phyloP scores from a whole-genome alignment of 2,329 filamentous ascomycete genomes.

The Grosmannia penicillata region DNA sequence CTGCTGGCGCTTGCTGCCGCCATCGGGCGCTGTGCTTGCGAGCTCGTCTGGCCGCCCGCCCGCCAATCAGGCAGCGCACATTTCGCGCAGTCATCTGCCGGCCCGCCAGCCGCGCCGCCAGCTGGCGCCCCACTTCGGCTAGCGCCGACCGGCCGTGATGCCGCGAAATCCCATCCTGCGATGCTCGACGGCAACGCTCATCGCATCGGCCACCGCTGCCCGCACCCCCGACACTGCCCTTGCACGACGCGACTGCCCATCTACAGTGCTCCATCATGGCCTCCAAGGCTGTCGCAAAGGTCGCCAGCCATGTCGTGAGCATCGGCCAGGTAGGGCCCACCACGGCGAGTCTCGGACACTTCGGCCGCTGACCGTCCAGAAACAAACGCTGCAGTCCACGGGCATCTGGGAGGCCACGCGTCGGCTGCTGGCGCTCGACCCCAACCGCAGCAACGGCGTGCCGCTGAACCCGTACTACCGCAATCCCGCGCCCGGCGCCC shows the following conservation, averaged over 20 bases:
- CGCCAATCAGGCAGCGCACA: not conserved
- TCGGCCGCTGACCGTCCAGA: conserved; percentile 36
- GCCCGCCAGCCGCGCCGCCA: not conserved
- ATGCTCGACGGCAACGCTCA: too few species aligned
- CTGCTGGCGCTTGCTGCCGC: too few species aligned
- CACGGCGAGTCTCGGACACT: too few species aligned
- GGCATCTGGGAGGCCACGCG: conserved; percentile 82
- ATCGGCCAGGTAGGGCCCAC: conserved; percentile 39
- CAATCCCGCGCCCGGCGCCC: conserved; percentile 63
- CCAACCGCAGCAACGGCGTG: conserved; percentile 78
- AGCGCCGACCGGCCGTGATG: too few species aligned
- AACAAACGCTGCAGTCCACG: conserved; percentile 85
- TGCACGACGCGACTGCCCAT: conserved; percentile 12
- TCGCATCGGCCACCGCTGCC: too few species aligned
- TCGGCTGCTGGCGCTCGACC: conserved; percentile 63
- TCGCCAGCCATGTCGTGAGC: conserved; percentile 36
- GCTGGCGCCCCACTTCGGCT: not conserved
- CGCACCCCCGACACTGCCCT: not conserved
- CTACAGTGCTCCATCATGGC: conserved; percentile 28
- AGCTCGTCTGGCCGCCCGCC: not conserved
- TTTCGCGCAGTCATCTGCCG: not conserved
- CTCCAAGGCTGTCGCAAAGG: conserved; percentile 43
- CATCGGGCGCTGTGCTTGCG: too few species aligned
- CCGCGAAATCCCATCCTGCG: too few species aligned
- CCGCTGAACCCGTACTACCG: conserved; percentile 89